Percentiles rank a stretch among this genome's conserved stretches.
Evolutionary conservation across 495 filamentous ascomycete genomes (phyloP).

Genomic region (Penicillium longicatenatum): DNA sequence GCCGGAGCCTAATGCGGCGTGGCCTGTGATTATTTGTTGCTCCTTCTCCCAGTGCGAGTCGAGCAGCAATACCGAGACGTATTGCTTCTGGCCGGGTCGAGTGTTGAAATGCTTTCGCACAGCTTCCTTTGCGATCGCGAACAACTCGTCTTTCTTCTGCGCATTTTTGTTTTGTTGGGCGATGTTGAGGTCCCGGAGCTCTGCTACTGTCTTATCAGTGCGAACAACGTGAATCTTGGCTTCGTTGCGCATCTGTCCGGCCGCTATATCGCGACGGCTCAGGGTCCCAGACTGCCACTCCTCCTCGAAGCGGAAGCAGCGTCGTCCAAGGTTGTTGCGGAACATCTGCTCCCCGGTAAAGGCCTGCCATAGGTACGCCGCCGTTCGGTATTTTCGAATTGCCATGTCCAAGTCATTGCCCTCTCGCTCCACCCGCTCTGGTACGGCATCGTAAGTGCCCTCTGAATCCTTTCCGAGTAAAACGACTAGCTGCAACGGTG

Average conservation of each 20-base stretch:
- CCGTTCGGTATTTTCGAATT: conserved; percentile 83
- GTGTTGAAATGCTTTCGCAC: conserved; percentile 74
- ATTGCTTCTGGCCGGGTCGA: conserved; percentile 73
- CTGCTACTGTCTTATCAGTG: conserved; percentile 77
- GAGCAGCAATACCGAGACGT: conserved; percentile 79
- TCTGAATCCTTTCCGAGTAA: conserved; percentile 86
- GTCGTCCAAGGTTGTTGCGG: conserved; percentile 78
- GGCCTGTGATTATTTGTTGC: conserved; percentile 68
- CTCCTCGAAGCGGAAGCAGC: conserved; percentile 87
- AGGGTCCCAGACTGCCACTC: conserved; percentile 84
- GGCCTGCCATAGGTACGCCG: conserved; percentile 92
- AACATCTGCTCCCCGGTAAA: conserved; percentile 96
- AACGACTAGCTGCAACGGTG: conserved; percentile 83
- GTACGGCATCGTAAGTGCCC: conserved; percentile 79
- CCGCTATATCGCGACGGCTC: conserved; percentile 67
- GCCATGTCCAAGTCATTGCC: conserved; percentile 79
- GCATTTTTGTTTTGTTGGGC: conserved; percentile 80
- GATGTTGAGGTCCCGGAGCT: conserved; percentile 73
- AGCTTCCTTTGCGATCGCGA: conserved; percentile 72
- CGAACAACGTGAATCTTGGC: conserved; percentile 84
- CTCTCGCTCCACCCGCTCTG: conserved; percentile 72
- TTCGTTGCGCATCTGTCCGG: conserved; percentile 78
- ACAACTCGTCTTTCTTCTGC: conserved; percentile 68
- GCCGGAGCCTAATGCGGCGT: conserved; percentile 76
- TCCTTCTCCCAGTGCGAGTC: conserved; percentile 85